Evolutionary conservation across 192 early-diverging fungal genomes (phyloP).

Genomic region (Coemansia sp.): DNA sequence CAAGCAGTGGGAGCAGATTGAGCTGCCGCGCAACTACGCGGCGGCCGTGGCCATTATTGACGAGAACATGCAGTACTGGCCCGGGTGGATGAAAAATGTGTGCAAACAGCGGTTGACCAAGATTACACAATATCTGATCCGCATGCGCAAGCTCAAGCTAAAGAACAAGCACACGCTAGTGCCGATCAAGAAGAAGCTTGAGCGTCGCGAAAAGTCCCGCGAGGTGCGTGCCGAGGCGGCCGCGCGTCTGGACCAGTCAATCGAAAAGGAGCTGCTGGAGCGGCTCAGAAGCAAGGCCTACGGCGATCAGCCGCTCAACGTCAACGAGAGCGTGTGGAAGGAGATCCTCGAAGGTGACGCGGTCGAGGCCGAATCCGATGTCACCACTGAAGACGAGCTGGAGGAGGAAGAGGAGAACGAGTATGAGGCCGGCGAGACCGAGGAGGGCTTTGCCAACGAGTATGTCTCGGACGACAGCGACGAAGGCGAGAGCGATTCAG

Average conservation of each 20-base stretch:
- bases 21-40: slow-evolving; percentile 86
- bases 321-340: slow-evolving; percentile 83
- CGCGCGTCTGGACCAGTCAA: slow-evolving; percentile 82
- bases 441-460: slow-evolving; percentile 55
- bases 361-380: slow-evolving; percentile 62
- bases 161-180: slow-evolving; percentile 76
- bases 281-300: slow-evolving; percentile 91
- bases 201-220: slow-evolving; percentile 76
- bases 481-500: slow-evolving; percentile 9
- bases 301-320: slow-evolving; percentile 95
- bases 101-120: slow-evolving; percentile 96
- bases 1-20: slow-evolving; percentile 88
- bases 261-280: slow-evolving; percentile 94
- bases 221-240: slow-evolving; percentile 90
- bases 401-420: slow-evolving; percentile 53
- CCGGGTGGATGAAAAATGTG: slow-evolving; percentile 84
- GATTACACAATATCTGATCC: slow-evolving; percentile 93
- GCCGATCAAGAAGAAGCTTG: slow-evolving; percentile 91
- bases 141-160: slow-evolving; percentile 84
- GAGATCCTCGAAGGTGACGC: slow-evolving; percentile 79
- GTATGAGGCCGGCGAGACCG: slow-evolving; percentile 50
- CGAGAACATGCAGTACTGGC: slow-evolving; percentile 88
- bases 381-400: slow-evolving; percentile 64
- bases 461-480: slow-evolving; percentile 50
- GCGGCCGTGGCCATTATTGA: slow-evolving; percentile 83